Evolutionary conservation across 2,329 filamentous ascomycete genomes (phyloP), one percentile per base, ranked within the genome.

Genomic region (Colletotrichum sublineola): DNA sequence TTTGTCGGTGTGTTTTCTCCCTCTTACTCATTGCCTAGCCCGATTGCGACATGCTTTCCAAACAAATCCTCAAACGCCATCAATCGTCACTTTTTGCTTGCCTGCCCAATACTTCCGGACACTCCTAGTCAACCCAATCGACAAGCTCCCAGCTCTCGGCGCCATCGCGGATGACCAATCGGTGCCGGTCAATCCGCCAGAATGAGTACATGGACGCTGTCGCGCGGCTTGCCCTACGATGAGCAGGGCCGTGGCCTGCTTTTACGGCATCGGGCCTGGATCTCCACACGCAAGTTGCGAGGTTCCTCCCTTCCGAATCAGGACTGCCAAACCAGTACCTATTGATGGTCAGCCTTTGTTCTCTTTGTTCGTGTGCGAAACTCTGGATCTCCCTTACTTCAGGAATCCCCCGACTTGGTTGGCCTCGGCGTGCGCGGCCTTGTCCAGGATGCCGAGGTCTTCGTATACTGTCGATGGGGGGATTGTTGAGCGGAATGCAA

Each of bases 311-410:
- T 63, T 92, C 86, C 55, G 81, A 84, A 82, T 97, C 90, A 29
- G 92, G 91, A 44, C 84, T 86, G 2, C 94, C 94, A 81, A 97
- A 97, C 94, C 95, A 97, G 82, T 98, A 97, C 81, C 90, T 91
- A 75, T 24, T 58, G 56, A 24, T 57, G 78, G 75, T 76, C 62
- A 74, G 61, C 53, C 18, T 48, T n/a, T 14, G n/a, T 36, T 46
- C 18, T 53, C 40, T 53, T 36, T 42, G 36, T 69, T 36, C 29
- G 48, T 29, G 12, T 5, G 12, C 33, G n/a, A 57, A 33, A 57
- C 24, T 68, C 48, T 70, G 91, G 24, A 42, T 50, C 31, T 55
- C 46, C 9, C 70, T 29, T 61, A 73, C 89, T 97, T 97, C 78
- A 97, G 83, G 78, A 98, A 88, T 0, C 94, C 94, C 7, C 95